These are phyloP conservation scores for Colletotrichum lini DNA, from an alignment of 2,329 filamentous ascomycete genomes.

Conservation along the genomic window DNA sequence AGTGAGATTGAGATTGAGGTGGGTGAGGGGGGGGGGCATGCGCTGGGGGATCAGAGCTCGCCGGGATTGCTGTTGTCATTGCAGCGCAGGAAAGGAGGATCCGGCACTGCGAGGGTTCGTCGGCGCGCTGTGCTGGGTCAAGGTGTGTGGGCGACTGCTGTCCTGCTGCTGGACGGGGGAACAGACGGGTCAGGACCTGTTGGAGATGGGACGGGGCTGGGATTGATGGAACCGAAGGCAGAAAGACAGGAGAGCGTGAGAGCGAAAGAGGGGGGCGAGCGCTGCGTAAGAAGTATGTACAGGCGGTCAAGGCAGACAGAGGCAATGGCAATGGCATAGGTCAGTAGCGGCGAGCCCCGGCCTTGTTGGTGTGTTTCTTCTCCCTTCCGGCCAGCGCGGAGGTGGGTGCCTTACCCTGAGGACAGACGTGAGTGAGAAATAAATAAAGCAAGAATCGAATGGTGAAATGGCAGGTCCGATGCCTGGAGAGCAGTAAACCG, in stretches of 20 bases:
- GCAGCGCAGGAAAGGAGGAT: slow-evolving; percentile 40
- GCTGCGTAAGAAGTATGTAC: slow-evolving; percentile 8
- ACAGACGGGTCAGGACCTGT: slow-evolving; percentile 10
- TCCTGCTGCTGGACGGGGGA: slow-evolving; percentile 3
- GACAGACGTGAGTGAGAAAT: neutral
- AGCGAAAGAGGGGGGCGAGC: slow-evolving; percentile 11
- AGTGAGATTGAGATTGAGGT: slow-evolving; percentile 42
- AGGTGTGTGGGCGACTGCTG: neutral
- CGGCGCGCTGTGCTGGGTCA: slow-evolving; percentile 19
- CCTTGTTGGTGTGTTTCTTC: neutral
- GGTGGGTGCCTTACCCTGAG: neutral
- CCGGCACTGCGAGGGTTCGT: slow-evolving; percentile 21
- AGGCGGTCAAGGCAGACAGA: slow-evolving; percentile 6
- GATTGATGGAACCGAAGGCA: slow-evolving; percentile 12
- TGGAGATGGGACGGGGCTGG: slow-evolving; percentile 25
- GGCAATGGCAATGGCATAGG: neutral
- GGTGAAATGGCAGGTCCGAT: neutral
- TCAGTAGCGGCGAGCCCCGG: no score
- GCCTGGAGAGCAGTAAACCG: neutral
- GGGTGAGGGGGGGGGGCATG: slow-evolving; percentile 42
- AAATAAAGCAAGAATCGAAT: neutral
- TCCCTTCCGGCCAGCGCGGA: neutral
- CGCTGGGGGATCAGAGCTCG: slow-evolving; percentile 49
- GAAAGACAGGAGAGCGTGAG: slow-evolving; percentile 2
- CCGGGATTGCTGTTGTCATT: slow-evolving; percentile 54